These are phyloP conservation scores for Ramularia endophylla DNA, from an alignment of 2,329 filamentous ascomycete species.

Conservation along the genomic window DNA sequence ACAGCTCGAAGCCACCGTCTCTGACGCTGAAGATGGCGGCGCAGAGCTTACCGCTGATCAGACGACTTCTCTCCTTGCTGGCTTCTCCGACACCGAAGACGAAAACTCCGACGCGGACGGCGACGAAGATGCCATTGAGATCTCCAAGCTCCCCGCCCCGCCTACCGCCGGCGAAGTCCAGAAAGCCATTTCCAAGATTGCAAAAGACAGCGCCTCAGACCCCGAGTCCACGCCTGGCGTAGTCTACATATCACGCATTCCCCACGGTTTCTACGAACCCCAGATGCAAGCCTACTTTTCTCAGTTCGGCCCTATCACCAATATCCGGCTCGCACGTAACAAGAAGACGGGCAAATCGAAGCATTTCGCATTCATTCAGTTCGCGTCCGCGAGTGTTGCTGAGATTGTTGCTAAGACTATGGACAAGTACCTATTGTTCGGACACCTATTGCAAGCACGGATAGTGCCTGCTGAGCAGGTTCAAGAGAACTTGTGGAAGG, in stretches of 20 bases:
- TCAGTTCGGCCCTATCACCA: slow-evolving; percentile 80
- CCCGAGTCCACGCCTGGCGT: slow-evolving; percentile 61
- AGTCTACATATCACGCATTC: slow-evolving; percentile 84
- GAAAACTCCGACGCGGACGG: slow-evolving; percentile 30
- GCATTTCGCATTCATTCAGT: slow-evolving; percentile 95
- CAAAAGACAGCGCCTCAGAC: slow-evolving; percentile 33
- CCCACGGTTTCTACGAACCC: slow-evolving; percentile 94
- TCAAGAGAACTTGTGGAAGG: slow-evolving; percentile 79
- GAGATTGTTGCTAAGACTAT: slow-evolving; percentile 92
- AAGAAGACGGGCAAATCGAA: slow-evolving; percentile 85
- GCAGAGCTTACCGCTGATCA: slow-evolving; percentile 38
- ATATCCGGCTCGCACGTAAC: slow-evolving; percentile 81
- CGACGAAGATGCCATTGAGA: slow-evolving; percentile 33
- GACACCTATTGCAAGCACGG: slow-evolving; percentile 86
- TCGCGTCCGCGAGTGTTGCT: slow-evolving; percentile 68
- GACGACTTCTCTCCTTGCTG: slow-evolving; percentile 46
- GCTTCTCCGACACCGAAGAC: slow-evolving; percentile 45
- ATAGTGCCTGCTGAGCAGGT: slow-evolving; percentile 69
- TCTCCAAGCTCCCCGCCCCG: slow-evolving; percentile 32
- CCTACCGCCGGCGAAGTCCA: slow-evolving; percentile 28
- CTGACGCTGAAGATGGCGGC: slow-evolving; percentile 26
- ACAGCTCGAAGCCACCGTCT: slow-evolving; percentile 14
- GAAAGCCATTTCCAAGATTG: slow-evolving; percentile 44
- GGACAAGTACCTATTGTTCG: slow-evolving; percentile 95
- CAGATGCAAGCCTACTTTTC: slow-evolving; percentile 91